phyloP scores from a whole-genome alignment of 2,329 filamentous ascomycete genomes.

The Endoconidiophora polonica region DNA sequence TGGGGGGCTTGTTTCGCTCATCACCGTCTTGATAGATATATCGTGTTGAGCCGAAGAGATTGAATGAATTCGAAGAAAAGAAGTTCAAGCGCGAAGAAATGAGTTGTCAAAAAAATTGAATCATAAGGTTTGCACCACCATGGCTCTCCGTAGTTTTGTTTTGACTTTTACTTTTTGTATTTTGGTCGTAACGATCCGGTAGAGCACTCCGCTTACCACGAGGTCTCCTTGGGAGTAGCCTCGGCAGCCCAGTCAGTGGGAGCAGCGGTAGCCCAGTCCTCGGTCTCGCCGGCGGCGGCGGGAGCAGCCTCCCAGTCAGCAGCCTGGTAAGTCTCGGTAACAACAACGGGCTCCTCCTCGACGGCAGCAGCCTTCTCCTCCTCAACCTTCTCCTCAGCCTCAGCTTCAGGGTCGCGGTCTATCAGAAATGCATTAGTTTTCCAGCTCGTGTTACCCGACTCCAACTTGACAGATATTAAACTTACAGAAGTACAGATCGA shows the following conservation, averaged over 20 bases:
- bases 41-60: constrained; percentile 7
- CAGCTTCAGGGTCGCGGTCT: constrained; percentile 97
- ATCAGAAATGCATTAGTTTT: constrained; percentile 6
- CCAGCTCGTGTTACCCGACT: neutral
- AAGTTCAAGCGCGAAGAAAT: constrained; percentile 4
- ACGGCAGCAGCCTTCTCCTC: constrained; percentile 86
- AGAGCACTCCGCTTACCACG: constrained; percentile 28
- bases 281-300: constrained; percentile 28
- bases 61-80: constrained; percentile 7
- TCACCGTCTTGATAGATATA: neutral
- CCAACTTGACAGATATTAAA: constrained; percentile 15
- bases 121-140: constrained; percentile 11
- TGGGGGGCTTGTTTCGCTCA: constrained; percentile 9
- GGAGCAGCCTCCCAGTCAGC: constrained; percentile 79
- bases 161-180: constrained; percentile 14
- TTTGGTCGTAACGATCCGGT: constrained; percentile 12
- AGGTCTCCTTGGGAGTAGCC: constrained; percentile 35
- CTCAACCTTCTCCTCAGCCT: constrained; percentile 95
- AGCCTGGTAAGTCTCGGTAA: constrained; percentile 63
- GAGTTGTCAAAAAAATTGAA: constrained; percentile 10
- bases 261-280: constrained; percentile 52
- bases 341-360: constrained; percentile 56
- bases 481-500: constrained; percentile 97
- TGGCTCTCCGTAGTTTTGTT: constrained; percentile 13
- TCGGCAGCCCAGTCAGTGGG: constrained; percentile 53